Evolutionary conservation across 176 grass and related monocot genomes (phyloP).

Genomic region (Eragrostis curvula): DNA sequence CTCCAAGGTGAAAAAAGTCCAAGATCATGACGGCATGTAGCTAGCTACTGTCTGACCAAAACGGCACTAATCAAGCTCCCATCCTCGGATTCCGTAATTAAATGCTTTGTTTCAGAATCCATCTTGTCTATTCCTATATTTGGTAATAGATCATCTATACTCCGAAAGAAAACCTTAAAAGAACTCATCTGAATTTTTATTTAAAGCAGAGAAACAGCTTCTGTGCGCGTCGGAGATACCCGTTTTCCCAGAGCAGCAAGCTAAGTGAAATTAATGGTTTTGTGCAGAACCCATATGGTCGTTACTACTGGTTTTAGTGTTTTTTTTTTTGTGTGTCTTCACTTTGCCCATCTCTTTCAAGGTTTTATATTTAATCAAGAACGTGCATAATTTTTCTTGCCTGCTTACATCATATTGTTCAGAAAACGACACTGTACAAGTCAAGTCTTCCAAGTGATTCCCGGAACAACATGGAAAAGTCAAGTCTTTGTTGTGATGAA

Average conservation of each 20-base stretch:
- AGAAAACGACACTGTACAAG: conserved; percentile 23
- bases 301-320: no score
- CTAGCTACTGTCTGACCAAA: neutral
- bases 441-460: conserved; percentile 26
- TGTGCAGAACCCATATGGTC: no score
- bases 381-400: neutral
- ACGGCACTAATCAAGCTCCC: no score
- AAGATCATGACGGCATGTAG: neutral
- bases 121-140: no score
- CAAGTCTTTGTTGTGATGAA: conserved; percentile 2
- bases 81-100: no score
- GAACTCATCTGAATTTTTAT: neutral
- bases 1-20: no score
- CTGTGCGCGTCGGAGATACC: no score
- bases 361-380: neutral
- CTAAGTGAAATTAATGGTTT: neutral
- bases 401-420: neutral
- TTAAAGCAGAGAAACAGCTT: no score
- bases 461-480: neutral
- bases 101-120: no score
- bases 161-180: neutral
- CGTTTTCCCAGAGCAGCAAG: neutral
- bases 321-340: no score
- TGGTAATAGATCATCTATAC: no score
- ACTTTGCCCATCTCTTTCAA: neutral